Percentiles rank a stretch among this genome's conserved stretches.
Conservation (phyloP, 2,329 filamentous ascomycete species). For the Penicillium oxalicum region DNA sequence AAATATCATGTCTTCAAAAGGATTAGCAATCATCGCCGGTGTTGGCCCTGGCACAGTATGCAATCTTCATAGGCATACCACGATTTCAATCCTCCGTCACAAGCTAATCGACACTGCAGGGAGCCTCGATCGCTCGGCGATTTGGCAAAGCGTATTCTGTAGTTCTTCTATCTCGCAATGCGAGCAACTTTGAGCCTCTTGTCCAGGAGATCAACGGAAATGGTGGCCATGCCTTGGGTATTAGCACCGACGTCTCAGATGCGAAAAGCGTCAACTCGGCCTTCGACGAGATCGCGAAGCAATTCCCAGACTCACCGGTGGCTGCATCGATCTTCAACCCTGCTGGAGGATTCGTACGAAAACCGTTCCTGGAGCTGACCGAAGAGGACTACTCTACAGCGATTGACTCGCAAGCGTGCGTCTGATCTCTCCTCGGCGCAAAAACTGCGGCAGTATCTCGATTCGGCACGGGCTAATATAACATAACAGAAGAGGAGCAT, state of each 20-base stretch:
- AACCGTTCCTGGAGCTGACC: conserved; percentile 56
- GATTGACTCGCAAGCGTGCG: conserved; percentile 47
- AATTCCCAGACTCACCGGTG: conserved; percentile 43
- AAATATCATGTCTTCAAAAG: conserved; percentile 31
- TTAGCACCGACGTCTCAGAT: conserved; percentile 55
- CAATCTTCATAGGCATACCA: background rate
- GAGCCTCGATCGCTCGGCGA: conserved; percentile 54
- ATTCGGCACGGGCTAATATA: background rate
- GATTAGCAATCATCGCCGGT: conserved; percentile 43
- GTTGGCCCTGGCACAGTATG: conserved; percentile 43
- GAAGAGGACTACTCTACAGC: conserved; percentile 52
- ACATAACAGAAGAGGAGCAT: conserved; percentile 52
- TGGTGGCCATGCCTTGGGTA: conserved; percentile 56
- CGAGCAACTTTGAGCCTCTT: conserved; percentile 50
- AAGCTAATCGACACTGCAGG: conserved; percentile 42
- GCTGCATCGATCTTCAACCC: conserved; percentile 58
- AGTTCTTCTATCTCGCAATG: conserved; percentile 54
- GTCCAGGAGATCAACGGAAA: conserved; percentile 54
- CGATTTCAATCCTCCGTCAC: background rate
- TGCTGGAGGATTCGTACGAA: conserved; percentile 51
- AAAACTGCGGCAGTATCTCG: no score
- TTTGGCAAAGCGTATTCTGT: conserved; percentile 56
- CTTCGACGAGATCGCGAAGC: conserved; percentile 49
- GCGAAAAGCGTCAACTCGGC: conserved; percentile 48
- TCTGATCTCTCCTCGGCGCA: background rate